Evolutionary conservation across 345 rosid species (phyloP), one percentile per base, ranked within the genome.

Genomic region (Kandelia obovata): DNA sequence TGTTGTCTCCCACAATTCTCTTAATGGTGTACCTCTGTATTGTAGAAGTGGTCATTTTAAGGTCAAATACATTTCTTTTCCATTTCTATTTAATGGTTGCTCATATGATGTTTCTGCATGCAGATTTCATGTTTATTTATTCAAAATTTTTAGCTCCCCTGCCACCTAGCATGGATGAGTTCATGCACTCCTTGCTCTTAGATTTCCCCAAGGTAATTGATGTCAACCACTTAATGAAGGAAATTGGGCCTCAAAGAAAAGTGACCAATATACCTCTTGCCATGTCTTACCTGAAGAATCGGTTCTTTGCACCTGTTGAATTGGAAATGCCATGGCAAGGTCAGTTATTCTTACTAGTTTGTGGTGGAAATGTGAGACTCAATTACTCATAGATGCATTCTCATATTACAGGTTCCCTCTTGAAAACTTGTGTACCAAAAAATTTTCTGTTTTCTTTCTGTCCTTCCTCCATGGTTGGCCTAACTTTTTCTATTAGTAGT

Each of bases 81-180:
- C 20, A 27, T 59, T 70, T 5, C 27, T 35, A 26, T 11, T 56
- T 30, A 46, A n/a, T 58, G 55, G 53, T 35, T 32, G 28, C 66
- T 66, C 66, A 67, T 74, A 9, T 17, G 31, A 58, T 39, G n/a
- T 55, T 69, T 51, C 49, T 39, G 55, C 32, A 17, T 82, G 70
- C 90, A 94, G 97, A 94, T 84, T 85, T 94, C 35, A 59, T 95
- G 53, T 90, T 86, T 58, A 82, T 94, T 62, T 85, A 89, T 72
- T 82, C 92, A 11, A 94, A 87, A 73, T 91, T 94, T 78, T 53
- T 91, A 2, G 87, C 85, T 68, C 88, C 97, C 67, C 78, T 94
- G 56, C 98, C 98, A 75, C 66, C 87, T 43, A 74, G 68, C 37
- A 62, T 89, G 78, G 85, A 87, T 62, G 95, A 89, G 69, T 89